Evolutionary conservation across 805 yeast genomes (phyloP), one percentile per base, ranked within the genome.

Genomic region (Kuraishia hungarica): DNA sequence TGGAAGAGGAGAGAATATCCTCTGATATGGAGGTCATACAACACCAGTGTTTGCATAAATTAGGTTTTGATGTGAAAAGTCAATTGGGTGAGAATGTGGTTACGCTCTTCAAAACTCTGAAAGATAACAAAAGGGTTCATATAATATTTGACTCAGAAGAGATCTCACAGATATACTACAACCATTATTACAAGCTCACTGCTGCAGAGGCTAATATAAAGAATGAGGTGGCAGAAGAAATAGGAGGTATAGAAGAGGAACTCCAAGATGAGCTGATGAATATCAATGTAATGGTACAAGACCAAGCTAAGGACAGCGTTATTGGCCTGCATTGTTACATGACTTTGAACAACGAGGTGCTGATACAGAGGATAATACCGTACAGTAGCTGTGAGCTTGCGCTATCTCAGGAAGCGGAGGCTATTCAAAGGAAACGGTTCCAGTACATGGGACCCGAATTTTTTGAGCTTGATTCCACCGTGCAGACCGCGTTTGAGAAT

Each of bases 361-460:
- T 51, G 52, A 52, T 57, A n/a, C 58, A 56, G 20, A 23, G 52
- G 15, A 28, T 55, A 22, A 51, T 53, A 21, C 53, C 53, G 7
- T 52, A 54, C 28, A 39, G 51, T 28, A 57, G 54, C 39, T 39
- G 15, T 19, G 52, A 54, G n/a, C 49, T 56, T 23, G 58, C 58
- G 10, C 24, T 46, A 13, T 58, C 60, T 15, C 52, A 51, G 49
- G 29, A 39, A 10, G 54, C 57, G 5, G 57, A 56, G 28, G 24
- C 35, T 13, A 52, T 56, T 48, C 55, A 53, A 39, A 28, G 28
- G 15, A 75, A 74, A 20, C 67, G 69, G 39, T 72, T 67, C 56
- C 67, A 67, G 55, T 76, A 76, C 69, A 74, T 72, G 62, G 79
- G 80, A 23, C 79, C 79, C 26, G 72, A 73, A 59, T 75, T 76